Evolutionary conservation across 352 stramenopile genomes (phyloP).

Genomic region (Pythium volutum): DNA sequence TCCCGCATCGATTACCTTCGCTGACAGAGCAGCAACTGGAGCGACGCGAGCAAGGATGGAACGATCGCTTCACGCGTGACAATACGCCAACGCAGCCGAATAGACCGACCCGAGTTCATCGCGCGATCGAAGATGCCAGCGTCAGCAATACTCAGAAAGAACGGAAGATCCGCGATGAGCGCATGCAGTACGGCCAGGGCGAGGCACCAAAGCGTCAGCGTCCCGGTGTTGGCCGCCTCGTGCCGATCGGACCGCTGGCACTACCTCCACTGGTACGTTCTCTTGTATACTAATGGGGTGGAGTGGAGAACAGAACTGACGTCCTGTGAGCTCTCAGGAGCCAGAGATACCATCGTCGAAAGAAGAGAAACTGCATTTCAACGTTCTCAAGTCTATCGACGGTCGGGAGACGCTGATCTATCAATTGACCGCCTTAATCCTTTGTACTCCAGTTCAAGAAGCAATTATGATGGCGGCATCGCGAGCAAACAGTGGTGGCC

Average conservation of each 20-base stretch:
- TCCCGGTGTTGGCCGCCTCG: constrained; percentile 22
- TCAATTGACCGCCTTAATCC: constrained; percentile 63
- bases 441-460: constrained; percentile 65
- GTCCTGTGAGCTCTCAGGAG: constrained; percentile 17
- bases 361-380: constrained; percentile 71
- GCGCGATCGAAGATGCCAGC: background rate
- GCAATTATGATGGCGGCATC: constrained; percentile 48
- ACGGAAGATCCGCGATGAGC: constrained; percentile 47
- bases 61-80: constrained; percentile 69
- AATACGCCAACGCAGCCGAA: constrained; percentile 41
- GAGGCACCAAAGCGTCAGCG: constrained; percentile 7
- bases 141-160: constrained; percentile 33
- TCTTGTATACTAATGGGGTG: no score
- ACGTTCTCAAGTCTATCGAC: constrained; percentile 66
- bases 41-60: constrained; percentile 68
- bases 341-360: constrained; percentile 31
- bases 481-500: constrained; percentile 19
- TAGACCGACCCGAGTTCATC: constrained; percentile 33
- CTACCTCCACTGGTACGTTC: constrained; percentile 31
- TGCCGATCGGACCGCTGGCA: constrained; percentile 34
- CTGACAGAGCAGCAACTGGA: constrained; percentile 50
- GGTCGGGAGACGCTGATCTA: constrained; percentile 63
- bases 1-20: constrained; percentile 37
- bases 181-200: constrained; percentile 43
- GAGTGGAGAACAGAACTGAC: background rate